Percentiles rank a stretch among this genome's conserved stretches.
Evolutionary conservation across 805 yeast species (phyloP).

Genomic region (Nakazawaea wickerhamii): DNA sequence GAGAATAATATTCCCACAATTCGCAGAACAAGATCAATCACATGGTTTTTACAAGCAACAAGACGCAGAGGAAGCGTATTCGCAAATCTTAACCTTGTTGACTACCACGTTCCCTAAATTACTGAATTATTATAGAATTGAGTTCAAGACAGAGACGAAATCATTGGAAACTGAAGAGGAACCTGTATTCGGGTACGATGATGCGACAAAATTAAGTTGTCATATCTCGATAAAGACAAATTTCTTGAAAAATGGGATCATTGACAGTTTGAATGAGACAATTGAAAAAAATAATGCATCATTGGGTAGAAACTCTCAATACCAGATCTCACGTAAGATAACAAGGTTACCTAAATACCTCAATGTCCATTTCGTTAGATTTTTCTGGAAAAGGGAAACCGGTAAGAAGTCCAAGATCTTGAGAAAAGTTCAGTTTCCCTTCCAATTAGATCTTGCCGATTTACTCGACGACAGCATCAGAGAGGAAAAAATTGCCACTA

Average conservation of each 20-base stretch:
- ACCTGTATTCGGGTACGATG: conserved; percentile 41
- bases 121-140: conserved; percentile 57
- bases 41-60: conserved; percentile 84
- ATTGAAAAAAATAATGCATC: conserved; percentile 73
- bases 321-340: conserved; percentile 55
- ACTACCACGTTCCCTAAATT: conserved; percentile 43
- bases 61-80: conserved; percentile 95
- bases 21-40: conserved; percentile 64
- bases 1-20: conserved; percentile 77
- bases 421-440: conserved; percentile 92
- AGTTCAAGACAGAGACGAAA: conserved; percentile 55
- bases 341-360: conserved; percentile 80
- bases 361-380: conserved; percentile 89
- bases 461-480: conserved; percentile 75
- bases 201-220: conserved; percentile 73
- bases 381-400: conserved; percentile 93
- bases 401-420: conserved; percentile 87
- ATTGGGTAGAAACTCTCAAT: conserved; percentile 66
- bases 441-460: conserved; percentile 84
- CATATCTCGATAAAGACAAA: conserved; percentile 84
- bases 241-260: conserved; percentile 80
- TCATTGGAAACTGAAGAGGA: conserved; percentile 56
- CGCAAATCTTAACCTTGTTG: conserved; percentile 62
- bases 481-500: conserved; percentile 55
- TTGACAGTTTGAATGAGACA: conserved; percentile 66